Base-by-base conservation (phyloP, 352 stramenopile genomes). In the Phytopythium boreale region DNA sequence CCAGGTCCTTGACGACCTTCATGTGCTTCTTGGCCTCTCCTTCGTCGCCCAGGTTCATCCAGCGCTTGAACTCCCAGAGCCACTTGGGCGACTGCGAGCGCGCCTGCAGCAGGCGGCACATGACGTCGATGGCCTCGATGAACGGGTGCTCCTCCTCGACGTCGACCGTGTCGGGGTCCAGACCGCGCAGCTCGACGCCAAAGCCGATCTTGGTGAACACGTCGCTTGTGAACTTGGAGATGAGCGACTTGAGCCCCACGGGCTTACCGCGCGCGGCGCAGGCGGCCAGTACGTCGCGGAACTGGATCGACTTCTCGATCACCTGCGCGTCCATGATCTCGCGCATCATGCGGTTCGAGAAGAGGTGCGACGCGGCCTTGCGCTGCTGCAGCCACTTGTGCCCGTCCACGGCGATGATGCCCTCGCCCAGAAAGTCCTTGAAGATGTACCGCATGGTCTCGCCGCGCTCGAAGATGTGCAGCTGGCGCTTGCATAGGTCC, bases 281-380 rank as follows among this genome's bases (percentile, higher is more conserved):
- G 26, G 57, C 26, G 12, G 56, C 53, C 11, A 88, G 53, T 15
- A 75, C 66, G 0, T 63, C 61, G 19, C 63, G 64, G 19, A 89
- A 64, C 39, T 71, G 53, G 22, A 47, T 22, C 29, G 58, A 62
- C 49, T 81, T 70, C 22, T 67, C 57, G 8, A 64, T 62, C 19
- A 89, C 63, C 17, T 68, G 53, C n/a, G 69, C 55, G 26, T 71
- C 63, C 75, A 88, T 85, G 39, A 74, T 69, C 8, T 82, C 72
- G n/a, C 69, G 66, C 68, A 88, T 71, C 68, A 79, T 82, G n/a
- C 72, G 70, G 9, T 75, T 74, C n/a, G 80, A 87, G 58, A 96
- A 93, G 37, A 97, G 88, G 59, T 97, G 84, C 56, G 84, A 94
- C 63, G 86, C 87, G 1, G 69, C 87, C 68, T 94, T 93, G 63